Percentiles rank a stretch among this genome's conserved stretches.
Evolutionary conservation across 2,329 filamentous ascomycete genomes (phyloP).

Genomic region (Pseudocercospora pini-densiflorae): DNA sequence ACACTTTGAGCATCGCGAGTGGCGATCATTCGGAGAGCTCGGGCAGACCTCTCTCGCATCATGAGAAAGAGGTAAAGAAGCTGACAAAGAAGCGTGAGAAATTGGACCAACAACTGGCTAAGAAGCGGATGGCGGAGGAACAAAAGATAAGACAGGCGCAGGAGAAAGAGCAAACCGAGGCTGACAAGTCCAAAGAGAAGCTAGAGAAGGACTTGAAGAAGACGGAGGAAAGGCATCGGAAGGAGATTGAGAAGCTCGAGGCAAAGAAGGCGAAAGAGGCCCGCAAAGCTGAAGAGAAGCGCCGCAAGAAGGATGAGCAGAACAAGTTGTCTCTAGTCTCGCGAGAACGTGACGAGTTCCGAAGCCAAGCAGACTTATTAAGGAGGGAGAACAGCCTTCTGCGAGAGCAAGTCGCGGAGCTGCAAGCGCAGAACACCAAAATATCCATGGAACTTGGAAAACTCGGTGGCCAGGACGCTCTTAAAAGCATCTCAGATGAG

Average conservation of each 20-base stretch:
- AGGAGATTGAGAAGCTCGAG: conserved; percentile 64
- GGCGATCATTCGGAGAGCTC: conserved; percentile 24
- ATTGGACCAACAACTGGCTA: conserved; percentile 66
- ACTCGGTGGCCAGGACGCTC: conserved; percentile 38
- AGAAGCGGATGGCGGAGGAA: conserved; percentile 59
- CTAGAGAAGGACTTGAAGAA: conserved; percentile 67
- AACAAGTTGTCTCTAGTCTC: conserved; percentile 52
- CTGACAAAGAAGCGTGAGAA: conserved; percentile 65
- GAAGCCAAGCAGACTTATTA: conserved; percentile 50
- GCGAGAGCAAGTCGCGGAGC: conserved; percentile 55
- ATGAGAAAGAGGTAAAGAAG: conserved; percentile 69
- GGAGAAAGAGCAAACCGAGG: conserved; percentile 45
- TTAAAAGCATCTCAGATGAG: conserved; percentile 29
- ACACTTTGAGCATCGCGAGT: conserved; percentile 31
- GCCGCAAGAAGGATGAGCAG: conserved; percentile 53
- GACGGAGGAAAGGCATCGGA: conserved; percentile 65
- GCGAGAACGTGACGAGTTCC: conserved; percentile 54
- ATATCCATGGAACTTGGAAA: conserved; percentile 50
- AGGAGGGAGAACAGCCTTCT: conserved; percentile 57
- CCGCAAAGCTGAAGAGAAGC: conserved; percentile 51
- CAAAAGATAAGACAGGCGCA: conserved; percentile 45
- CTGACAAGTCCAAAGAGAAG: conserved; percentile 68
- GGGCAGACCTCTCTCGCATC: conserved; percentile 29
- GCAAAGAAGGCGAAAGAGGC: conserved; percentile 40
- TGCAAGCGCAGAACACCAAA: conserved; percentile 63